Evolutionary conservation across 2,329 filamentous ascomycete species (phyloP), one percentile per base, ranked within the genome.

Genomic region (Arthrobotrys sinensis): DNA sequence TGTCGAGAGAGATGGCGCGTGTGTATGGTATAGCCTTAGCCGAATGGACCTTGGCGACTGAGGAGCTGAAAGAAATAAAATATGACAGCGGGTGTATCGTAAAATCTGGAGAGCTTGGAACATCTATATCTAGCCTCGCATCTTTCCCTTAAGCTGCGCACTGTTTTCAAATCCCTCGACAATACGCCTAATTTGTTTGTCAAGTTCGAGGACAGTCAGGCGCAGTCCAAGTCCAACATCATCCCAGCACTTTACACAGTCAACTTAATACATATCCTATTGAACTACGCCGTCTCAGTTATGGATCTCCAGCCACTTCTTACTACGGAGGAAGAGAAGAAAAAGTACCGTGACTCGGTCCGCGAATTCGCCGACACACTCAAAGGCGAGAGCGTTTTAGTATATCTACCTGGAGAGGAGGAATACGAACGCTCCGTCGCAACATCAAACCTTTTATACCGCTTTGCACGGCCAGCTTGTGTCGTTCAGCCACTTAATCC

Each of bases 381-480:
- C 4, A 57, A 57, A 16, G 11, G 14, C 32, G 52, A 57, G 11
- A 21, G 8, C 12, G 10, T 57, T 11, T 60, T 48, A 11, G 70
- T 80, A 24, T 40, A 77, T 28, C 3, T 62, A 11, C 55, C 68
- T 12, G 75, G 53, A 0, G 24, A 65, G 0, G 0, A n/a, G 3
- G 80, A 83, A 12, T 83, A 83, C 62, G 80, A 82, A 16, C 80
- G 70, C 0, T 62, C 80, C 4, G 79, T 83, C n/a, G 81, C 81
- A 36, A 80, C 70, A 12, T 72, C 82, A 5, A 83, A 83, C 60
- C 82, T 82, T 7, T 50, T 83, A 2, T 82, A 80, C 70, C 82
- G 82, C 12, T 83, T 81, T 75, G 65, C 81, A 0, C 57, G 82
- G 11, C 82, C 82, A 2, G 67, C 45, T 12, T 80, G 71, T 57